Base-by-base conservation (phyloP, 768 basidiomycete genomes). In the Kwoniella botswanensis region DNA sequence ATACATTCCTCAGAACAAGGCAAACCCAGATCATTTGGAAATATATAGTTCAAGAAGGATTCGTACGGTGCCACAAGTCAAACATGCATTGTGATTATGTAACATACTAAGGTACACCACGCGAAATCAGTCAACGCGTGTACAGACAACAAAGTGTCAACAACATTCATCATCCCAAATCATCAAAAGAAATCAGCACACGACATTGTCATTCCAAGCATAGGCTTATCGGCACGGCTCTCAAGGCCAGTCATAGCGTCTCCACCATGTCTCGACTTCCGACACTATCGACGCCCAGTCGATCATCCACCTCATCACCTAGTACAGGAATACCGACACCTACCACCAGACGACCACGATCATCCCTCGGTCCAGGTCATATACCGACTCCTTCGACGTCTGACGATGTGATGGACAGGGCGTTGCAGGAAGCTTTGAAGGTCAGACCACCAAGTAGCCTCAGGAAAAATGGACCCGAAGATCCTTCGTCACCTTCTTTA, bases 271-370 rank as follows among this genome's bases (percentile, higher is more conserved):
- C 79, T 6, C 74, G 79, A 15, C 63, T 80, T 9, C 79, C 79
- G 1, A 75, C 74, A 6, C 58, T 80, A 3, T 76, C 79, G n/a
- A 80, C 79, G 0, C 79, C 79, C 4, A 68, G 72, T 42, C 72
- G 79, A 2, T 50, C 46, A 50, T 50, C 46, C 13, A 61, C 59
- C n/a, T 72, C 75, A 41, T 64, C 79, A 7, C 73, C 79, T 5
- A 69, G 72, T 11, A 76, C 81, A 13, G 78, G 79, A 26, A 77
- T 83, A 17, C 82, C 82, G 2, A 83, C 82, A 3, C 82, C 82
- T 7, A 77, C 82, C 2, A 65, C 66, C 54, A 73, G 76, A 54
- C 76, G 79, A 26, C 71, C 75, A 17, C 71, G 74, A 29, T 77
- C 74, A 7, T 78, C 76, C 10, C 77, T 77, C 24, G 75, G 72